phyloP scores from a whole-genome alignment of 2,329 filamentous ascomycete genomes.

The Botrytis cinerea region DNA sequence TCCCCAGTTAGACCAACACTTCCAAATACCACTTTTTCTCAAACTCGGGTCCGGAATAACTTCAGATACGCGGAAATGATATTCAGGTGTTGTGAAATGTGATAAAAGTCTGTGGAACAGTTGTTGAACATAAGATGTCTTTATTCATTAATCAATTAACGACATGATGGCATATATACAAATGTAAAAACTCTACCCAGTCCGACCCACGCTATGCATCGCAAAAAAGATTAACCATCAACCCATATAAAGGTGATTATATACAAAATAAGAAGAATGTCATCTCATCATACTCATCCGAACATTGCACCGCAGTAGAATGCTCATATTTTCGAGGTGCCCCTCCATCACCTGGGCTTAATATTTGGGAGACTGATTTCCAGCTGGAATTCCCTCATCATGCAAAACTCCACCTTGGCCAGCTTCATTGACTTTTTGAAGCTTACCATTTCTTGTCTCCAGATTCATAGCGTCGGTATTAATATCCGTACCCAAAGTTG shows the following conservation, averaged over 20 bases:
- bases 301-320: not conserved
- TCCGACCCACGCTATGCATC: slow-evolving; percentile 1
- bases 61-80: not conserved
- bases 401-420: slow-evolving; percentile 19
- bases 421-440: slow-evolving; percentile 15
- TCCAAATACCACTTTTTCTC: not conserved
- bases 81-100: not conserved
- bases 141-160: slow-evolving; percentile 15
- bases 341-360: not conserved
- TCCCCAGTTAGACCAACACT: not conserved
- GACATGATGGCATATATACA: not conserved
- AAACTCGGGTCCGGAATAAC: not conserved
- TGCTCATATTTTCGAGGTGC: not conserved
- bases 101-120: not conserved
- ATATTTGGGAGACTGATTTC: not conserved
- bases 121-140: not conserved
- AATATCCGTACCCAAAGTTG: slow-evolving; percentile 4
- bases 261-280: not conserved
- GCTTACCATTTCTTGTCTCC: slow-evolving; percentile 16
- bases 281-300: not conserved
- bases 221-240: slow-evolving; percentile 7
- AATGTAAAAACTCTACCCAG: not conserved
- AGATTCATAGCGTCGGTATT: slow-evolving; percentile 19
- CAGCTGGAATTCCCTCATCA: not conserved
- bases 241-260: not conserved